Conservation (phyloP, 371 early-diverging fungal genomes). For the Mycotypha africana region DNA sequence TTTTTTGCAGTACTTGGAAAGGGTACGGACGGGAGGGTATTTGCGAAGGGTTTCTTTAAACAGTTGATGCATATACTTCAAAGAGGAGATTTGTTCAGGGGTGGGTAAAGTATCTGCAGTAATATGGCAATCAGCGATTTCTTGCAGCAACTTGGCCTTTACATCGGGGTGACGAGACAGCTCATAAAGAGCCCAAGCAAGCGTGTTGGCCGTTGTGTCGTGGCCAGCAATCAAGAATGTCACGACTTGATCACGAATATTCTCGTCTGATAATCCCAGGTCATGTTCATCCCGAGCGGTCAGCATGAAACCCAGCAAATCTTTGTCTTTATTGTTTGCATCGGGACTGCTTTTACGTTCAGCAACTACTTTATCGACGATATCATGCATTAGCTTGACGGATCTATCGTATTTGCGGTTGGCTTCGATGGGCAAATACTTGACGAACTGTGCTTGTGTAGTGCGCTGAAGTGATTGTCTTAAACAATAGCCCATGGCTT, state of each 20-base stretch:
- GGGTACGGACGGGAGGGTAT: constrained; percentile 42
- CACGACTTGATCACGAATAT: constrained; percentile 57
- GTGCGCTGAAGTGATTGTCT: constrained; percentile 19
- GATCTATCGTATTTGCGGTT: constrained; percentile 32
- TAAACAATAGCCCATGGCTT: constrained; percentile 46
- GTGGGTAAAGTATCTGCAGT: constrained; percentile 33
- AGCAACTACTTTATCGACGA: constrained; percentile 29
- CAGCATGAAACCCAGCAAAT: constrained; percentile 56
- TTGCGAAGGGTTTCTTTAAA: constrained; percentile 52
- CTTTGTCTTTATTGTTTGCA: constrained; percentile 33
- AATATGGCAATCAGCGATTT: constrained; percentile 44
- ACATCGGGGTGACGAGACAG: constrained; percentile 40
- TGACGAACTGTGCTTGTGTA: constrained; percentile 32
- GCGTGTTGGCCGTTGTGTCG: constrained; percentile 45
- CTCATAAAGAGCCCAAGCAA: constrained; percentile 46
- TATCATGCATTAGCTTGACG: constrained; percentile 33
- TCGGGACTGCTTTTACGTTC: constrained; percentile 33
- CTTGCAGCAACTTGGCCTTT: constrained; percentile 40
- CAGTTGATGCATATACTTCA: constrained; percentile 39
- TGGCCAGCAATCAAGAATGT: constrained; percentile 57
- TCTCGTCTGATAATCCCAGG: constrained; percentile 36
- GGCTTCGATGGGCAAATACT: constrained; percentile 36
- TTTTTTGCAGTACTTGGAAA: constrained; percentile 44
- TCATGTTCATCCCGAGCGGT: constrained; percentile 40
- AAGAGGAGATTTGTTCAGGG: constrained; percentile 33